Base-by-base conservation (phyloP, 805 yeast species). In the Candida nanaspora region DNA sequence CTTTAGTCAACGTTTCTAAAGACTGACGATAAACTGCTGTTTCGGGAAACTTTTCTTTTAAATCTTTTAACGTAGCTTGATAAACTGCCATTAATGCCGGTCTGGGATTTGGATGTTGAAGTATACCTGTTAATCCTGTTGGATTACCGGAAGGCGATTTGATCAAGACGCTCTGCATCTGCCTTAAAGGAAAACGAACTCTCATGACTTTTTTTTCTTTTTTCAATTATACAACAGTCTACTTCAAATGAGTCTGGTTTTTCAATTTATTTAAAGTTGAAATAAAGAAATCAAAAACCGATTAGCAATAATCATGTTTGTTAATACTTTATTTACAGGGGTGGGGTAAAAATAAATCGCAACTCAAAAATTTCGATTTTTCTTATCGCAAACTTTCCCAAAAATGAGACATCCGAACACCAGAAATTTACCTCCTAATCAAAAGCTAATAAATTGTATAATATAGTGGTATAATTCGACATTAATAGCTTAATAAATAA, bases 91-190 rank as follows among this genome's bases (percentile, higher is more conserved):
- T 66, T 52, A 86, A 69, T 3, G 88, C 85, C 2, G 91, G 89
- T 59, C 86, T 76, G 40, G 95, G 94, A 57, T 81, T 74, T 38
- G 95, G 94, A 61, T 85, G 93, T 59, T 81, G 84, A 54, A 65
- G 70, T 46, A 86, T 61, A 2, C 93, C 94, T 3, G 95, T 75
- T 46, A 86, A 51, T 48, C 95, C 95, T 18, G 94, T 86, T 25
- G 91, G 91, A 51, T 78, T 68, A 0, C 87, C 88, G 29, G 67
- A 64, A 3, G 72, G 70, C 11, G 86, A 66, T 53, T 70, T 76
- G 44, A 81, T 72, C 42, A 81, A 68, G 13, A 72, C 61, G 48
- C 55, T 55, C 31, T 54, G 54, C 10, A 74, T 80, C 53, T 77
- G 69, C 38, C 64, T 59, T 13, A 68, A 46, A 3, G 47, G 34